Percentiles rank a stretch among this genome's conserved stretches.
Evolutionary conservation across 768 basidiomycete species (phyloP).

Genomic region (Megacollybia marginata): DNA sequence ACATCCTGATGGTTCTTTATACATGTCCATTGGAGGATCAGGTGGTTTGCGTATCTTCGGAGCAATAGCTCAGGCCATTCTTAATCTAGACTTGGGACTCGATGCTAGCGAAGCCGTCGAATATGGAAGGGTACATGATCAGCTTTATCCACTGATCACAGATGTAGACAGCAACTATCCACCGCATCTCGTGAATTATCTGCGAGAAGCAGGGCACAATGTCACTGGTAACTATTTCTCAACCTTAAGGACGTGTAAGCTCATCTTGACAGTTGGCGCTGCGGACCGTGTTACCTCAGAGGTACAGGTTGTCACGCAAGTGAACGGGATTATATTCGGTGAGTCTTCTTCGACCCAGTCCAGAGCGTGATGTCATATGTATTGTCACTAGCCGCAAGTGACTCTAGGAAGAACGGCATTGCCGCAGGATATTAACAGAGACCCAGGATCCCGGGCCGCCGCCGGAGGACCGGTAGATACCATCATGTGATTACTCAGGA

Average conservation of each 20-base stretch:
- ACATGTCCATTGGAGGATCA: constrained; percentile 72
- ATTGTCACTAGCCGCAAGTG: constrained; percentile 61
- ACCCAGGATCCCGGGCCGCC: not conserved
- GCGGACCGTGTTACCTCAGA: constrained; percentile 69
- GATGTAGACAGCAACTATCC: constrained; percentile 40
- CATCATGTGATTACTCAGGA: not conserved
- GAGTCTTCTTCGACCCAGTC: constrained; percentile 15
- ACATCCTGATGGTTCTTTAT: constrained; percentile 63
- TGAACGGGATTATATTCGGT: constrained; percentile 60
- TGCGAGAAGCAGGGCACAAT: constrained; percentile 46
- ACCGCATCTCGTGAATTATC: constrained; percentile 27
- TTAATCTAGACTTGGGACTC: constrained; percentile 78
- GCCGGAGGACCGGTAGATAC: no score
- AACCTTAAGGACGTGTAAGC: no score
- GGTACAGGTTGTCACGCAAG: constrained; percentile 54
- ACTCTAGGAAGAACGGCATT: constrained; percentile 89
- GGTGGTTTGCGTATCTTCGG: constrained; percentile 86
- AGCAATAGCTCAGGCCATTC: constrained; percentile 68
- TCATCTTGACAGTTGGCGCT: constrained; percentile 36
- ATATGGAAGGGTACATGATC: constrained; percentile 56
- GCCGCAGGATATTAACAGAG: constrained; percentile 68
- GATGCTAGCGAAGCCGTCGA: constrained; percentile 61
- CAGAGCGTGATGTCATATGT: constrained; percentile 3
- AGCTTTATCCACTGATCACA: constrained; percentile 48
- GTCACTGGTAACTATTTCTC: constrained; percentile 31